phyloP scores from a whole-genome alignment of 805 yeast species.

The Teunomyces panamensis region DNA sequence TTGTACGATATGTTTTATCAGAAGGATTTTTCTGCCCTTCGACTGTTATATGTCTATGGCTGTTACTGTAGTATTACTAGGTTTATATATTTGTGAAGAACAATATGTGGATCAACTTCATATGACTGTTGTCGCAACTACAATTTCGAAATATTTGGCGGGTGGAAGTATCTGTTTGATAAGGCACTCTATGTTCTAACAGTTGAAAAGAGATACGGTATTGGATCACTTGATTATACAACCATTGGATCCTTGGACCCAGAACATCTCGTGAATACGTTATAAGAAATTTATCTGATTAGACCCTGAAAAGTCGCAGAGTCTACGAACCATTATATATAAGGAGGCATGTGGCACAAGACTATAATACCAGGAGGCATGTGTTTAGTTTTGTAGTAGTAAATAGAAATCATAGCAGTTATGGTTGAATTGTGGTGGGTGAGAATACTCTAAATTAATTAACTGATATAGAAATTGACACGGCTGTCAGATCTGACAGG shows the following conservation, averaged over 20 bases:
- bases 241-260: background rate
- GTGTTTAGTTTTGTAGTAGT: no score
- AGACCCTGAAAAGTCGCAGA: no score
- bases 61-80: constrained; percentile 19
- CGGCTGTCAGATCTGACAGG: no score
- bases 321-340: no score
- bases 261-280: background rate
- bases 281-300: background rate
- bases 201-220: background rate
- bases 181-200: constrained; percentile 6
- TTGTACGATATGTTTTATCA: constrained; percentile 18
- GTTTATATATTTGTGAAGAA: constrained; percentile 8
- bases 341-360: no score
- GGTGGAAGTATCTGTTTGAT: constrained; percentile 14
- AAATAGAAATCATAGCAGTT: no score
- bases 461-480: no score
- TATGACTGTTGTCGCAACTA: constrained; percentile 18
- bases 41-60: constrained; percentile 22
- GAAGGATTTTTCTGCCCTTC: constrained; percentile 22
- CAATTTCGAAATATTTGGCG: constrained; percentile 10
- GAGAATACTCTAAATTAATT: no score
- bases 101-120: constrained; percentile 31
- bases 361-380: no score
- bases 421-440: no score
- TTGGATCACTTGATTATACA: background rate